These are phyloP conservation scores for Lolium rigidum DNA, from an alignment of 176 grass and related monocot species.

Conservation along the genomic window DNA sequence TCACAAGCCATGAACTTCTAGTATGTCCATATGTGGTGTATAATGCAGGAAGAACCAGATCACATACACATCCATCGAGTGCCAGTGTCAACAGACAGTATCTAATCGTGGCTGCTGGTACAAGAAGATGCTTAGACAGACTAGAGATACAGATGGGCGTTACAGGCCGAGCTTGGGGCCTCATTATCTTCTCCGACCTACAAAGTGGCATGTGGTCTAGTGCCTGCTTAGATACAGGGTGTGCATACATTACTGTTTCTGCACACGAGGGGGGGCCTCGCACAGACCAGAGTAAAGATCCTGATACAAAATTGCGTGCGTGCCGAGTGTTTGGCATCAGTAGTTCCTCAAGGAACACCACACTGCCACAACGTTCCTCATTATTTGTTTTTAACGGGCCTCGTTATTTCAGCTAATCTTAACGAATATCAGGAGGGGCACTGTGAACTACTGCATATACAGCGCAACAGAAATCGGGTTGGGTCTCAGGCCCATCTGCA, in stretches of 20 bases:
- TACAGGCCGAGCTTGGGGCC: too few relatives aligned
- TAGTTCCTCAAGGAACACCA: too few relatives aligned
- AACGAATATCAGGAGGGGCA: not conserved
- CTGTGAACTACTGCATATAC: not conserved
- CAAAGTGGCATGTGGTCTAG: not conserved
- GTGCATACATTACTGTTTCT: too few relatives aligned
- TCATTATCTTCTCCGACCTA: too few relatives aligned
- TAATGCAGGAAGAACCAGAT: slow-evolving; percentile 8
- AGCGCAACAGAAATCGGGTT: not conserved
- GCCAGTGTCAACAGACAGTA: not conserved
- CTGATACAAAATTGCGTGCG: too few relatives aligned
- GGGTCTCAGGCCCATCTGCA: not conserved
- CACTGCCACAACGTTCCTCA: too few relatives aligned
- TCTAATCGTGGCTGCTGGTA: not conserved
- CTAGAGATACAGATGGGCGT: not conserved
- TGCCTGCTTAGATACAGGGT: too few relatives aligned
- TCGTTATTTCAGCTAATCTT: too few relatives aligned
- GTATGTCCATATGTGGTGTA: not conserved
- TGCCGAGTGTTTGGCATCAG: too few relatives aligned
- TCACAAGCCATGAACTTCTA: not conserved
- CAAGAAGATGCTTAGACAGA: not conserved
- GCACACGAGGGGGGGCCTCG: too few relatives aligned
- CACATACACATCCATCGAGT: not conserved
- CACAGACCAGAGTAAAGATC: too few relatives aligned
- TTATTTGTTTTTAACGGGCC: too few relatives aligned